These are phyloP conservation scores for Bothriochloa decipiens DNA, from an alignment of 176 grass and related monocot genomes.

Conservation along the genomic window DNA sequence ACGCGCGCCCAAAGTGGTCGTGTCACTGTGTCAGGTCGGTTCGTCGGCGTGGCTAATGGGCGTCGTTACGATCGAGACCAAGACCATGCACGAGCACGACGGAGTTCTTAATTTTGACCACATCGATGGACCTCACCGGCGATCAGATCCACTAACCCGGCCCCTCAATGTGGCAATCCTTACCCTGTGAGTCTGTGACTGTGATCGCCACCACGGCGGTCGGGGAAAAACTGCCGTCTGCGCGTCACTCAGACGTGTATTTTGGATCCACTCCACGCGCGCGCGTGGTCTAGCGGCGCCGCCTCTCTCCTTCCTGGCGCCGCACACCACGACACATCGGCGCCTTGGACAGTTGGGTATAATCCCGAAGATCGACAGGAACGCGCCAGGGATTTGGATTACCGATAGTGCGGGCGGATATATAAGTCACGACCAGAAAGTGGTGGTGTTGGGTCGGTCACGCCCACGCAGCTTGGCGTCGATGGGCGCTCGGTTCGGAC, in stretches of 20 bases:
- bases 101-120: not conserved
- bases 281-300: too few species aligned
- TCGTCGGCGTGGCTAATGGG: too few species aligned
- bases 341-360: not conserved
- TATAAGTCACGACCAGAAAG: not conserved
- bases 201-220: not conserved
- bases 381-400: not conserved
- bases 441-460: not conserved
- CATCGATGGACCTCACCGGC: not conserved
- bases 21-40: not conserved
- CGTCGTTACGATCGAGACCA: too few species aligned
- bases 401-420: not conserved
- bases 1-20: not conserved
- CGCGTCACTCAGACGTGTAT: too few species aligned
- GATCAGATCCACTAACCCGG: not conserved
- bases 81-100: too few species aligned
- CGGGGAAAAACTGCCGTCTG: not conserved
- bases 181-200: not conserved
- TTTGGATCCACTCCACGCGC: too few species aligned
- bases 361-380: not conserved
- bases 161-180: not conserved
- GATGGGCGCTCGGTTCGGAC: not conserved
- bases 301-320: too few species aligned
- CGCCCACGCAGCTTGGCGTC: not conserved
- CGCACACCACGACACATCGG: not conserved